Conservation (phyloP, 2,329 filamentous ascomycete species). For the Aspergillus fumigatus region DNA sequence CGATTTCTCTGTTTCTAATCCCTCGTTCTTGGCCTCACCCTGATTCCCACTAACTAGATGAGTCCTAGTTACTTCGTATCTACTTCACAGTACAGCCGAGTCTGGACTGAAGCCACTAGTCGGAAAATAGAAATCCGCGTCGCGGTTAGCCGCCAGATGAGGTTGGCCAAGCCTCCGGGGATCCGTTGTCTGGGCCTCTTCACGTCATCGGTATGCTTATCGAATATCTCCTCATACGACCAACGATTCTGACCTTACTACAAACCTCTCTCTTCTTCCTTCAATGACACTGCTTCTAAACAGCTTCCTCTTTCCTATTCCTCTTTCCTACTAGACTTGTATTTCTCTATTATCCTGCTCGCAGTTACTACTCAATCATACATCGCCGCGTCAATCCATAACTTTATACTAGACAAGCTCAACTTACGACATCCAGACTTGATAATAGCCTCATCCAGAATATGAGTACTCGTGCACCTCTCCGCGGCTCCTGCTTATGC, state of each 20-base stretch:
- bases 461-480: slow-evolving; percentile 39
- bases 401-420: not conserved
- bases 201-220: slow-evolving; percentile 9
- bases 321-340: not conserved
- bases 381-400: not conserved
- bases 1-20: too few relatives aligned
- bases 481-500: slow-evolving; percentile 77
- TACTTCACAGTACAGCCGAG: too few relatives aligned
- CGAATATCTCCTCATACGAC: not conserved
- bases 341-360: not conserved
- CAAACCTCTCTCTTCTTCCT: not conserved
- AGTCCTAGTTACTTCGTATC: not conserved
- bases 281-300: not conserved
- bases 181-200: slow-evolving; percentile 7
- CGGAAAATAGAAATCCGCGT: not conserved
- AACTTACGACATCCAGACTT: not conserved
- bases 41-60: not conserved
- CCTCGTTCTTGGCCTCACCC: not conserved
- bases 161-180: slow-evolving; percentile 3
- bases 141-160: slow-evolving; percentile 1
- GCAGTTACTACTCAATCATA: not conserved
- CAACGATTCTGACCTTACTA: not conserved
- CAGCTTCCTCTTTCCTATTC: not conserved
- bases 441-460: not conserved
- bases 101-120: not conserved